Evolutionary conservation across 805 yeast genomes (phyloP).

Genomic region (Pichia californica): DNA sequence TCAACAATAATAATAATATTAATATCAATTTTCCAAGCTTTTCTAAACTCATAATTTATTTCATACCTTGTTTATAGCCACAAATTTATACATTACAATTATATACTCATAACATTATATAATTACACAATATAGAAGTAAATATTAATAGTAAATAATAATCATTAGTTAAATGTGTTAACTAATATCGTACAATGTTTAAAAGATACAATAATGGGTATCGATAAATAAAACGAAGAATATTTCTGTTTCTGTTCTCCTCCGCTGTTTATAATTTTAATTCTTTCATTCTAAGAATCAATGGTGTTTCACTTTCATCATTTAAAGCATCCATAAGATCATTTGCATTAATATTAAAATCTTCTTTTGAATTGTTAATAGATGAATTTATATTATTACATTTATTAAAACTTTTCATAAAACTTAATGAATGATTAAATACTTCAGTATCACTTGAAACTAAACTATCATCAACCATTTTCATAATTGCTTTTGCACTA

Average conservation of each 20-base stretch:
- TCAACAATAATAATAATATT: not conserved
- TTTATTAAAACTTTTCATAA: conserved; percentile 2
- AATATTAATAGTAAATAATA: too few relatives aligned
- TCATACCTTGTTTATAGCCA: too few relatives aligned
- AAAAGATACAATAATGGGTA: too few relatives aligned
- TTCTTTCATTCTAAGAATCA: conserved; percentile 1
- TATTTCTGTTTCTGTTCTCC: not conserved
- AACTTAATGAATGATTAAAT: conserved; percentile 18
- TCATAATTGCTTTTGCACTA: conserved; percentile 31
- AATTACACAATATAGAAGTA: too few relatives aligned
- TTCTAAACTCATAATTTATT: too few relatives aligned
- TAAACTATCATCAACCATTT: conserved; percentile 34
- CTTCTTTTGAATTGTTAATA: conserved; percentile 7
- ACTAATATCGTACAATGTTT: too few relatives aligned
- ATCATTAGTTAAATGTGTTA: too few relatives aligned
- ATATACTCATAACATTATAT: too few relatives aligned
- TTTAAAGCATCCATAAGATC: conserved; percentile 26
- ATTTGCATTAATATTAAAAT: conserved; percentile 25
- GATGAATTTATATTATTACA: not conserved
- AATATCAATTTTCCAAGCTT: too few relatives aligned
- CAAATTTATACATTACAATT: too few relatives aligned
- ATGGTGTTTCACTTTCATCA: conserved; percentile 3
- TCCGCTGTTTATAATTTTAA: not conserved
- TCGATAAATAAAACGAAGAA: too few relatives aligned
- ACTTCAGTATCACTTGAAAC: conserved; percentile 32